Base-by-base conservation (phyloP, 331 rosid genomes). In the Acacia concinna region DNA sequence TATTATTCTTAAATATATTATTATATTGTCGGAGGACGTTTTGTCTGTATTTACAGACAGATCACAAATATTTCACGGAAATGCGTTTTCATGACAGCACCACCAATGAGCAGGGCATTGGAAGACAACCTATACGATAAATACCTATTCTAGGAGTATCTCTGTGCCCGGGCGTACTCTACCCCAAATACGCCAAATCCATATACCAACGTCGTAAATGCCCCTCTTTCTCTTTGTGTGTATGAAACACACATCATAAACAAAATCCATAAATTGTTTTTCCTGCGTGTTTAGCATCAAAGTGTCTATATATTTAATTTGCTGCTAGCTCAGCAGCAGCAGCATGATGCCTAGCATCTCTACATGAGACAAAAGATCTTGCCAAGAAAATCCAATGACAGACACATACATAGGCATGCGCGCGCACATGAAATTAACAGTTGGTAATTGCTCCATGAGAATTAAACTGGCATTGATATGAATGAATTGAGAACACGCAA, bases 41-140 rank as follows among this genome's bases (percentile, higher is more conserved):
- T 62, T 62, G n/a, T 17, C 17, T 62, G 32, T 57, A 57, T 57
- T 11, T 13, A 10, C 66, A 25, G 35, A 27, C 3, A 59, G 15
- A 14, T 15, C 8, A 62, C 68, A 14, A 30, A 30, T 6, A 38
- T 62, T 62, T 8, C 6, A 60, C 4, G 2, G 14, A 56, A 60
- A 27, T 30, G 38, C 28, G 67, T 30, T 60, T 30, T 30, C 68
- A 30, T 31, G 12, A 62, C 68, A 30, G 40, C 67, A 15, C 2
- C 67, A 6, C 25, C 57, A 49, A 18, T 20, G 57, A 49, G 57
- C 21, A 62, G 40, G 13, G 21, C 40, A 15, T 62, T 32, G 54
- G 54, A 82, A 64, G 70, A 54, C 76, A 65, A 6, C 74, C 67
- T 28, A 64, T 31, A 64, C 69, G 14, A 32, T 56, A 8, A 6